Evolutionary conservation across 257 asterid species (phyloP), one percentile per base, ranked within the genome.

Genomic region (Perilla frutescens): DNA sequence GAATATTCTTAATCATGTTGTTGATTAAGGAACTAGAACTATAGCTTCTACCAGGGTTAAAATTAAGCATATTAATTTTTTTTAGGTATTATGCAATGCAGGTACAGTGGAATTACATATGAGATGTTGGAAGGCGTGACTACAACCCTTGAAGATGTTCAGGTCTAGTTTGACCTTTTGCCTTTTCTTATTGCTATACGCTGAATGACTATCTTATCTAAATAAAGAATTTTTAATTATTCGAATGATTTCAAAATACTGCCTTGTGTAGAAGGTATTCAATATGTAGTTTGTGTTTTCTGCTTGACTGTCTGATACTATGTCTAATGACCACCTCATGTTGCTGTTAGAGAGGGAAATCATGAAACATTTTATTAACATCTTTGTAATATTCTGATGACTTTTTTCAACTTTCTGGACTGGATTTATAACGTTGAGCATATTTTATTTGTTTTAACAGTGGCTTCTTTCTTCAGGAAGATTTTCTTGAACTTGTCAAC

Each of bases 91-190:
- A 77, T 81, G 71, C 91, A 95, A 77, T 81, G 71, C 91, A 95
- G 99, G 87, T 95, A 92, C 85, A 92, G 98, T 77, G 99, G 99
- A 79, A 95, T 95, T 60, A 95, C 97, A 2, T 76, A 7, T 40
- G 93, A 87, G 77, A 90, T 89, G 96, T 72, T 95, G 85, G 84
- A 85, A 74, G 87, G 79, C 3, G 97, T 95, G 72, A 90, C 88
- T 15, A 92, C 99, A 34, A 86, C 96, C 78, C 92, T 95, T 57
- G 57, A 81, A 86, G 96, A 92, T 76, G 88, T 92, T 72, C 99
- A 95, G 99, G 99, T 91, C 74, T 47, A 39, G 60, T 57, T 76
- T 39, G 56, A 71, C 68, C 61, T 39, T 72, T 48, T 65, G 4
- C 34, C 65, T 55, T 73, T 40, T 49, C 62, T 45, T 66, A 50